These are phyloP conservation scores for Rhodosporidiobolus odoratus DNA, from an alignment of 768 basidiomycete genomes.

Conservation along the genomic window DNA sequence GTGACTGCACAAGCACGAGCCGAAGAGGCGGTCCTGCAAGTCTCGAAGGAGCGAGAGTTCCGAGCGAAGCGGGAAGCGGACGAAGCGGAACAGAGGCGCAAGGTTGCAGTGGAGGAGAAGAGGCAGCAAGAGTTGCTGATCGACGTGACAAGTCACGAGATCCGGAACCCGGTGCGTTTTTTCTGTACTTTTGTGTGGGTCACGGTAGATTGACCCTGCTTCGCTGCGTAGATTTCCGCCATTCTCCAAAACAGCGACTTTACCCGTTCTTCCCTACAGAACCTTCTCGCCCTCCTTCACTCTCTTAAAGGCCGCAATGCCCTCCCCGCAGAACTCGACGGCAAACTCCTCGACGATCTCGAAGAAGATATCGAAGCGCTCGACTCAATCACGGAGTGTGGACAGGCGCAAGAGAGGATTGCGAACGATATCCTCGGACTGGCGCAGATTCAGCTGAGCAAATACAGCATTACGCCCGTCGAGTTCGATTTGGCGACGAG, in stretches of 20 bases:
- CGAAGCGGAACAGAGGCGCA: slow-evolving; percentile 42
- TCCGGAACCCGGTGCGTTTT: slow-evolving; percentile 40
- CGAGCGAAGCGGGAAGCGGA: slow-evolving; percentile 8
- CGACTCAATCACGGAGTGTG: slow-evolving; percentile 31
- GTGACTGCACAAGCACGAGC: slow-evolving; percentile 4
- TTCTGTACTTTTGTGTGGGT: neutral
- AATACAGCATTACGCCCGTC: slow-evolving; percentile 44
- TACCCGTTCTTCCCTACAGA: slow-evolving; percentile 18
- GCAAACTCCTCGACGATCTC: slow-evolving; percentile 42
- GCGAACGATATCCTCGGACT: slow-evolving; percentile 45
- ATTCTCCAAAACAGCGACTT: slow-evolving; percentile 42
- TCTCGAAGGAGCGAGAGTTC: neutral
- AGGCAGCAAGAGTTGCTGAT: slow-evolving; percentile 47
- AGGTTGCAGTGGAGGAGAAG: slow-evolving; percentile 45
- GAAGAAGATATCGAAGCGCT: slow-evolving; percentile 44
- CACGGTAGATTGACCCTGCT: neutral
- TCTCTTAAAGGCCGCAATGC: neutral
- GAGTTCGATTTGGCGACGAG: slow-evolving; percentile 44
- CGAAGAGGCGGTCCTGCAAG: slow-evolving; percentile 2
- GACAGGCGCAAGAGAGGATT: slow-evolving; percentile 43
- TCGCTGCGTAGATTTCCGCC: slow-evolving; percentile 38
- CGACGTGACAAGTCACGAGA: slow-evolving; percentile 47
- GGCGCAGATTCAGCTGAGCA: slow-evolving; percentile 44
- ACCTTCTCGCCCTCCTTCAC: neutral
- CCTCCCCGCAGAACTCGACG: slow-evolving; percentile 13